Base-by-base conservation (phyloP, 169 alveolate genomes). In the Plasmodium gaboni region DNA sequence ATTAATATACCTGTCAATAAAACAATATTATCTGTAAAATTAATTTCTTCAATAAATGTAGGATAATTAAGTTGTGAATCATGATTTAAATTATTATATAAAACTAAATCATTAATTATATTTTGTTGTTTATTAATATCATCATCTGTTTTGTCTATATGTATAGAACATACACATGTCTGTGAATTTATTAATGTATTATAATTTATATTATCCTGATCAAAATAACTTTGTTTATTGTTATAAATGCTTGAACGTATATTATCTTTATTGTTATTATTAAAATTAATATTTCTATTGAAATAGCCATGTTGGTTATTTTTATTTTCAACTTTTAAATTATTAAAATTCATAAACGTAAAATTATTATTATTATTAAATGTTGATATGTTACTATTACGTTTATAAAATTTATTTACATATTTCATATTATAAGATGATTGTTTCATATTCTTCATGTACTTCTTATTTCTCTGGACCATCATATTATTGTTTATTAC, bases 141-240 rank as follows among this genome's bases (percentile, higher is more conserved):
- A 13, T 83, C 86, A 19, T 83, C 86, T 83, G 91, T 53, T 83
- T 83, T 83, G 9, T 83, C 91, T 17, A 83, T 83, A 69, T 83
- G 91, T 57, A 83, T 68, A 53, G 86, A 83, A 32, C 91, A 83
- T 24, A 83, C 61, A 38, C 86, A 42, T 44, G 86, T 69, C 68
- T 69, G 85, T 19, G 91, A 38, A 70, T 83, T 83, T 28, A 83
- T 83, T 19, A 83, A 44, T 5, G 60, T 83, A 24, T 83, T 83
- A 69, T 83, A 83, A 15, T 83, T 83, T 55, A 83, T 83, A 28
- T 83, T 83, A 69, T 83, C 91, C 2, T 83, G 85, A 15, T 46
- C 85, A 17, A 83, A 83, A 48, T 83, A 83, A 53, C 28, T 70
- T 69, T 83, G 68, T 83, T 83, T 83, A 38, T 38, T 38, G 9